Conservation (phyloP, 2,329 filamentous ascomycete genomes). For the Claviceps humidiphila region DNA sequence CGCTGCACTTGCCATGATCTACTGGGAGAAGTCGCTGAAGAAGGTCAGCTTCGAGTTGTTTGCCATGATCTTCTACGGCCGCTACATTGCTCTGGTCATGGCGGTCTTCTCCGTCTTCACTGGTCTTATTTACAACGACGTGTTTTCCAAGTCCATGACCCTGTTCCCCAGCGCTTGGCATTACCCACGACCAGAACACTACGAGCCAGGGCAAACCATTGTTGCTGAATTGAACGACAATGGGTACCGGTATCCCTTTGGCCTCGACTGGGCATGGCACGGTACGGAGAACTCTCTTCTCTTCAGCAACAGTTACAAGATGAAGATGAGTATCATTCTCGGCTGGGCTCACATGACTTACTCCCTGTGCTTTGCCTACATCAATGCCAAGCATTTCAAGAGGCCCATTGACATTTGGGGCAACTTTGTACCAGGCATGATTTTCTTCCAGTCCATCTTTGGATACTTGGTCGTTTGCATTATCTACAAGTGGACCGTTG, state of each 20-base stretch:
- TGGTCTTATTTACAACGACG: slow-evolving; percentile 93
- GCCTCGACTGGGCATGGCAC: slow-evolving; percentile 94
- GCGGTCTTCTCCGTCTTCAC: slow-evolving; percentile 94
- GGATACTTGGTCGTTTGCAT: slow-evolving; percentile 91
- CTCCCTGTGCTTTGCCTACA: slow-evolving; percentile 80
- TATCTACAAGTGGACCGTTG: slow-evolving; percentile 90
- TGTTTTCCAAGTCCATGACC: slow-evolving; percentile 86
- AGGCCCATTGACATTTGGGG: slow-evolving; percentile 91
- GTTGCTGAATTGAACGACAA: slow-evolving; percentile 51
- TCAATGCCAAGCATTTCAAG: slow-evolving; percentile 93
- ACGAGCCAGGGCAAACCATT: slow-evolving; percentile 51
- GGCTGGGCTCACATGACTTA: slow-evolving; percentile 99
- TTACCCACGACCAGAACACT: slow-evolving; percentile 55
- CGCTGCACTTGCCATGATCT: slow-evolving; percentile 83
- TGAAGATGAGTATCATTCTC: slow-evolving; percentile 97
- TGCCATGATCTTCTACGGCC: slow-evolving; percentile 96
- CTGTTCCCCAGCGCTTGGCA: slow-evolving; percentile 85
- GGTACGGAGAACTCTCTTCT: slow-evolving; percentile 87
- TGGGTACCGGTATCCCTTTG: slow-evolving; percentile 85
- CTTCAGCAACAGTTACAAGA: slow-evolving; percentile 98
- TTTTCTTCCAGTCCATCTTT: slow-evolving; percentile 99
- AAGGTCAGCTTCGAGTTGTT: slow-evolving; percentile 91
- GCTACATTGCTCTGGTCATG: slow-evolving; percentile 98
- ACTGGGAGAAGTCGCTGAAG: slow-evolving; percentile 85
- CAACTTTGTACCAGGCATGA: slow-evolving; percentile 96